Evolutionary conservation across 2,329 filamentous ascomycete species (phyloP), one percentile per base, ranked within the genome.

Genomic region (Alternaria metachromatica): DNA sequence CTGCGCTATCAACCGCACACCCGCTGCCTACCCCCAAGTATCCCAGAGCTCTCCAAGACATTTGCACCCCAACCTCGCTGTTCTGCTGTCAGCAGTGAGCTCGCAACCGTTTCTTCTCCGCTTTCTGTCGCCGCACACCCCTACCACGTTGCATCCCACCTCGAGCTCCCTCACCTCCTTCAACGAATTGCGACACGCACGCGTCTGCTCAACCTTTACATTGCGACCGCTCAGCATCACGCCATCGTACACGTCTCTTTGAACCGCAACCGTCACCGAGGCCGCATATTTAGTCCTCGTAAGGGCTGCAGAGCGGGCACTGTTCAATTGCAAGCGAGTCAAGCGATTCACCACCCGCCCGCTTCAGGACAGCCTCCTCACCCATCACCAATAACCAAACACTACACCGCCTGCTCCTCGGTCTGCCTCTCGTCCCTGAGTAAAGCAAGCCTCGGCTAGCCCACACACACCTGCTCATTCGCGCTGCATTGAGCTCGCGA

Each of bases 141-240:
- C 60, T 57, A 60, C 66, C 68, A 74, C 71, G 68, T 69, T 74
- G 66, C 67, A 67, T 71, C 68, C 69, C 71, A 73, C 66, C 58
- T 63, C 57, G 66, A 68, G 63, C 69, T 68, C 60, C 56, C 33
- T 56, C 59, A 58, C 64, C 63, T 59, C 60, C 55, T 45, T 61
- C 50, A 57, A 45, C 45, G 50, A 26, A 33, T 50, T 59, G 53
- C 60, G 55, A 62, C 49, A 51, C 49, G 41, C 55, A 50, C 55
- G 43, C 60, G 49, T 56, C 53, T 26, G 49, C 30, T 41, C 45
- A 28, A 30, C 33, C 10, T 33, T 33, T 30, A 55, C 30, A 49
- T 25, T 41, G 30, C 60, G 30, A 25, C 25, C 43, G 13, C 55
- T 60, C 55, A 48, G 10, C 43, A 53, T 43, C 49, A 60, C n/a